phyloP scores from a whole-genome alignment of 768 basidiomycete species.

The Vishniacozyma victoriae region DNA sequence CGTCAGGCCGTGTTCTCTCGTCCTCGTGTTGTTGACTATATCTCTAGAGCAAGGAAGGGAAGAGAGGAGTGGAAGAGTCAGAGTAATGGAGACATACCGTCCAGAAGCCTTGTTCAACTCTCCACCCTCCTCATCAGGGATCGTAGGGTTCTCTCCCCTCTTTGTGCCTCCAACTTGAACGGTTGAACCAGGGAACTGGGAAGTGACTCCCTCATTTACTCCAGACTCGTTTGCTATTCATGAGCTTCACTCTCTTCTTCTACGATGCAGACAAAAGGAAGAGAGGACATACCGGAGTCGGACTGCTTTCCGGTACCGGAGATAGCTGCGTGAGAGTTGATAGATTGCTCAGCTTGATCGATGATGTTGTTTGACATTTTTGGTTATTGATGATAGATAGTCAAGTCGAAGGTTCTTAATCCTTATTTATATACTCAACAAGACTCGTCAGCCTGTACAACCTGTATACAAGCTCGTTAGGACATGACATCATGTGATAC shows the following conservation, averaged over 20 bases:
- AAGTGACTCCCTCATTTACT: constrained; percentile 30
- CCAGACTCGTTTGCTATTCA: constrained; percentile 21
- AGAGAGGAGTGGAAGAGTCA: neutral
- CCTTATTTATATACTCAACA: no score
- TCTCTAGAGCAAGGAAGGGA: neutral
- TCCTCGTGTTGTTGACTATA: neutral
- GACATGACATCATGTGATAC: no score
- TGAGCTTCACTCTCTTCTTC: neutral
- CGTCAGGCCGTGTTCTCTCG: neutral
- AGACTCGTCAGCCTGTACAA: no score
- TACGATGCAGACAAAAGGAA: neutral
- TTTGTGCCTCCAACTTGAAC: constrained; percentile 31
- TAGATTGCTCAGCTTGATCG: constrained; percentile 12
- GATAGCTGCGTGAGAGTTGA: constrained; percentile 18
- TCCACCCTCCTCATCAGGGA: constrained; percentile 31
- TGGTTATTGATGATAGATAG: no score
- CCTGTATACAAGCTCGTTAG: no score
- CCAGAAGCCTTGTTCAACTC: constrained; percentile 24
- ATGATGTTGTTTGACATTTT: no score
- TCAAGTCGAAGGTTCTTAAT: no score
- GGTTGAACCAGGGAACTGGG: constrained; percentile 33
- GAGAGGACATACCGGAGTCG: constrained; percentile 18
- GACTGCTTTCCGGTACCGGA: constrained; percentile 12
- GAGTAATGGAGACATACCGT: constrained; percentile 10
- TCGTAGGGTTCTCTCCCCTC: constrained; percentile 30